A percentile compares a stretch with the other conserved stretches of the same genome.
These are phyloP conservation scores for Hygrocybe coccinea DNA, from an alignment of 768 basidiomycete species.

Conservation along the genomic window DNA sequence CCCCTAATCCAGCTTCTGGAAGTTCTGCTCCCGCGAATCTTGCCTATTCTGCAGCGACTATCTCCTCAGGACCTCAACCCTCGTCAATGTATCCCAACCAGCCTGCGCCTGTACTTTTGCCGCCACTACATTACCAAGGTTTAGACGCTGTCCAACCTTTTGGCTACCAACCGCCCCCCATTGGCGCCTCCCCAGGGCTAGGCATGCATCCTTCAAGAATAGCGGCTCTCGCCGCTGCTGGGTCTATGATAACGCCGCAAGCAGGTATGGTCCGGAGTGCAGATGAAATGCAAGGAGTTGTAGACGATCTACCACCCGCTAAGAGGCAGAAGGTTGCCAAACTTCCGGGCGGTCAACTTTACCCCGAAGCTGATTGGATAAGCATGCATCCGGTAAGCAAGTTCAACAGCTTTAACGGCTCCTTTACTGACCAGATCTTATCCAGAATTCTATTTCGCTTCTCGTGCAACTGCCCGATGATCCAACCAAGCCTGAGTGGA, in stretches of 20 bases:
- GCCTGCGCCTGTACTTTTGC: slow-evolving; percentile 73
- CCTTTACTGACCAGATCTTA: neutral
- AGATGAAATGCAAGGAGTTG: slow-evolving; percentile 70
- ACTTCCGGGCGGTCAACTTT: slow-evolving; percentile 75
- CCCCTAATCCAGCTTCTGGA: slow-evolving; percentile 46
- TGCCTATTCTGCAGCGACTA: slow-evolving; percentile 75
- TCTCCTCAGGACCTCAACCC: slow-evolving; percentile 90
- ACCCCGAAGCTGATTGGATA: slow-evolving; percentile 88
- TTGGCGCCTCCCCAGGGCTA: slow-evolving; percentile 34
- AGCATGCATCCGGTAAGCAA: slow-evolving; percentile 72
- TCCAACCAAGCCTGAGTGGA: slow-evolving; percentile 86
- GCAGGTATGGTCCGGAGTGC: slow-evolving; percentile 72
- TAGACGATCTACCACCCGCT: slow-evolving; percentile 68
- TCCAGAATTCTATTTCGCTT: slow-evolving; percentile 79
- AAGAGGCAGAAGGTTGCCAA: slow-evolving; percentile 87
- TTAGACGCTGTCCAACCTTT: slow-evolving; percentile 72
- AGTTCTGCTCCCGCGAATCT: slow-evolving; percentile 30
- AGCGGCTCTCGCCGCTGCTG: slow-evolving; percentile 53
- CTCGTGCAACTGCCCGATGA: slow-evolving; percentile 79
- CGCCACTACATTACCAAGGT: slow-evolving; percentile 81
- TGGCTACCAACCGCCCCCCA: slow-evolving; percentile 56
- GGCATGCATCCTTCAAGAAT: slow-evolving; percentile 68
- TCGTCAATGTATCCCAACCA: slow-evolving; percentile 59
- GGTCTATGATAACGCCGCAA: slow-evolving; percentile 44
- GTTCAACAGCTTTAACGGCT: neutral